Evolutionary conservation across 495 filamentous ascomycete species (phyloP), one percentile per base, ranked within the genome.

Genomic region (Halenospora varia): DNA sequence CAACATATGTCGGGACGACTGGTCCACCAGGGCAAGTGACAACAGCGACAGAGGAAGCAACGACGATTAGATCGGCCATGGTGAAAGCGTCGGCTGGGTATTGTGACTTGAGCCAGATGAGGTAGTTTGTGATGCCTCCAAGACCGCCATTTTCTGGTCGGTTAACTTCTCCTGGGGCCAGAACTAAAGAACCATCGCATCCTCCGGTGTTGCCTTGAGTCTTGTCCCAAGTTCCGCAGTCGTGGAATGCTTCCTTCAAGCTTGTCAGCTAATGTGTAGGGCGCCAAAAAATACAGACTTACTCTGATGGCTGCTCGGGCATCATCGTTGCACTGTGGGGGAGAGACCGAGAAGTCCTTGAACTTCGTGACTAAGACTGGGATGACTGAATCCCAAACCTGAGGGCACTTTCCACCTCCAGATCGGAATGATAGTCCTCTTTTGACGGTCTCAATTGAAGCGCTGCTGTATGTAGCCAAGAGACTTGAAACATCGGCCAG

Each of bases 11-110:
- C 49, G 63, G 35, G 23, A 70, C 47, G 10, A 22, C 35, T 15
- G 67, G 65, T 1, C 67, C 67, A 13, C 59, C 56, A 2, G 67
- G 67, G 42, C 67, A 70, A 15, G 66, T 63, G 10, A 70, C 64
- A 25, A 66, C 61, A 20, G 65, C 67, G 24, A 66, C 55, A 24
- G 26, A 48, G 8, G 60, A 59, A 8, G 67, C 56, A 48, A 67
- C 62, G 23, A 59, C 41, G 40, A 70, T 59, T 51, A 66, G 51
- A 40, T 66, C 67, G 3, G 63, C 67, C 42, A 64, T 58, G 17
- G 57, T 25, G 48, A 68, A 61, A 48, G 58, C 56, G 60, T 61
- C 62, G 4, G 46, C 29, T 23, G 24, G 11, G 35, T 53, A 64
- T 23, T 51, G 46, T 19, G 23, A 11, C 2, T 64, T 48, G 13